phyloP scores from a whole-genome alignment of 805 yeast species.

The Cyberlindnera sargentensis region DNA sequence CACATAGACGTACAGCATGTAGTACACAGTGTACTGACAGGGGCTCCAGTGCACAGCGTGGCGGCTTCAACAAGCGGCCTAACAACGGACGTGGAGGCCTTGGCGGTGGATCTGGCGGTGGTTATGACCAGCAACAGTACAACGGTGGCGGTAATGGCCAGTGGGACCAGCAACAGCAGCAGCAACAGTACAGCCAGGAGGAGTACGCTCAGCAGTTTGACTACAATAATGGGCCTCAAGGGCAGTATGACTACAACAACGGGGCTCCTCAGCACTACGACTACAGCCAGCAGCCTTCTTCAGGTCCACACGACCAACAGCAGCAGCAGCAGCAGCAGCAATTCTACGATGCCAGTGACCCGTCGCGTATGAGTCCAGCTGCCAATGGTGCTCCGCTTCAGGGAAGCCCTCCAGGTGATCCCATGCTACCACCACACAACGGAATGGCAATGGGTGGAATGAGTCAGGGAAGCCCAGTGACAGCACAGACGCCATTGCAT shows the following conservation, averaged over 20 bases:
- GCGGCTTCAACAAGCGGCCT: neutral
- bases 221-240: neutral
- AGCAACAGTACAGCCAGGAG: neutral
- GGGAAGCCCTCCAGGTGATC: no score
- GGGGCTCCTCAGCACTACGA: neutral
- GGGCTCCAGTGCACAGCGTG: no score
- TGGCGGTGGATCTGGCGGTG: neutral
- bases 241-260: neutral
- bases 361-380: neutral
- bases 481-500: no score
- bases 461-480: no score
- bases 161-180: neutral
- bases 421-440: no score
- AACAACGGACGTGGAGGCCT: neutral
- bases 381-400: no score
- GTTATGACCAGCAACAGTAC: neutral
- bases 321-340: neutral
- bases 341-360: neutral
- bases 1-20: no score
- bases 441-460: no score
- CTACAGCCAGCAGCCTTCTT: no score
- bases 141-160: neutral
- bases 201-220: neutral
- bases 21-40: neutral
- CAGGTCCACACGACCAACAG: neutral